phyloP scores from a whole-genome alignment of 2,329 filamentous ascomycete species.

The Ceratocystiopsis sp. region DNA sequence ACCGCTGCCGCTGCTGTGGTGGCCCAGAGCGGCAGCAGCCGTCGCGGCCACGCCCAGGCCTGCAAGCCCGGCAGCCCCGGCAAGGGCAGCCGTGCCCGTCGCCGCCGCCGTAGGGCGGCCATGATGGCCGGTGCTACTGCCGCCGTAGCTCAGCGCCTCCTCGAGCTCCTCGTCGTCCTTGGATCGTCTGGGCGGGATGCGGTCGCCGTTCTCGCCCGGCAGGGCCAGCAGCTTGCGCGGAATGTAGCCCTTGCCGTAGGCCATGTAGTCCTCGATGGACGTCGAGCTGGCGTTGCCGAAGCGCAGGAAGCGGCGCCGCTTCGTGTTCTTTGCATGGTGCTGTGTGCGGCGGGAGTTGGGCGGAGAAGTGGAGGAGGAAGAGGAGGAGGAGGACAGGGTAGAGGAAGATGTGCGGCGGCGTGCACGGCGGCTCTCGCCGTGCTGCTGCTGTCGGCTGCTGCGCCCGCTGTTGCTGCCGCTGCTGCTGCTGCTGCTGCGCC shows the following conservation, averaged over 20 bases:
- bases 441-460: constrained; percentile 2
- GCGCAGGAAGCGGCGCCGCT: constrained; percentile 27
- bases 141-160: no score
- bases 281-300: constrained; percentile 35
- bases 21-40: not conserved
- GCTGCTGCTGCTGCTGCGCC: not conserved
- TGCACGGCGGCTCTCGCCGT: not conserved
- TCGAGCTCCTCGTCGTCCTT: no score
- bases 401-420: no score
- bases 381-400: not conserved
- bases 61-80: not conserved
- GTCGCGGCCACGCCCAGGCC: no score
- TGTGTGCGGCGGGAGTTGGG: no score
- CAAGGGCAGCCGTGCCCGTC: no score
- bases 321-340: constrained; percentile 10
- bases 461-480: not conserved
- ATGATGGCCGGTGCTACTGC: not conserved
- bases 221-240: constrained; percentile 9
- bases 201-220: constrained; percentile 1
- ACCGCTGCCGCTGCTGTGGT: constrained; percentile 4
- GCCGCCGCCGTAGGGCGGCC: no score
- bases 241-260: constrained; percentile 34
- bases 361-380: not conserved
- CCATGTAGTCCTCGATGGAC: constrained; percentile 37
- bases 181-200: no score